Evolutionary conservation across 2,329 filamentous ascomycete genomes (phyloP).

Genomic region (Corynespora cassiicola): DNA sequence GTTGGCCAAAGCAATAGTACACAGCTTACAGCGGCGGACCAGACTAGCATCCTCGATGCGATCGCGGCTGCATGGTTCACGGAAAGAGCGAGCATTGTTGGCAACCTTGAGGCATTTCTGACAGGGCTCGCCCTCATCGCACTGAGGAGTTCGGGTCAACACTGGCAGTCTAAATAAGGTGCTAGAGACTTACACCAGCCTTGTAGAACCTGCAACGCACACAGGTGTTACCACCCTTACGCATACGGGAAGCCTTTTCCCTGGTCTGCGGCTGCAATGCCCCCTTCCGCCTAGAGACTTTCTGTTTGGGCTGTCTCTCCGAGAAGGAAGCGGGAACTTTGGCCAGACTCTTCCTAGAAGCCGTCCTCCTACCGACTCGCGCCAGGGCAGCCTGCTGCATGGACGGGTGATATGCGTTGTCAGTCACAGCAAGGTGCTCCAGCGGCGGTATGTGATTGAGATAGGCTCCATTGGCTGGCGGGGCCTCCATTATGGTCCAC

Average conservation of each 20-base stretch:
- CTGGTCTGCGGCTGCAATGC: slow-evolving; percentile 33
- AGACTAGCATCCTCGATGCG: slow-evolving; percentile 39
- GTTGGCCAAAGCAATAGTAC: neutral
- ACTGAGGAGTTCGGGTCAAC: slow-evolving; percentile 22
- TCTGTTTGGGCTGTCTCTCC: slow-evolving; percentile 39
- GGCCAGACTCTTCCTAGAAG: slow-evolving; percentile 31
- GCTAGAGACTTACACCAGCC: slow-evolving; percentile 28
- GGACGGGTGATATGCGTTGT: no score
- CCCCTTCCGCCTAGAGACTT: slow-evolving; percentile 39
- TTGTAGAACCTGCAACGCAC: slow-evolving; percentile 46
- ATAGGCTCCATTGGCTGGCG: slow-evolving; percentile 19
- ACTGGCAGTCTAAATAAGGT: neutral
- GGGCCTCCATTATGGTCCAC: slow-evolving; percentile 21
- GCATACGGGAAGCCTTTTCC: slow-evolving; percentile 43
- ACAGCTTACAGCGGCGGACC: slow-evolving; percentile 37
- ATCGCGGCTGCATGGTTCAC: slow-evolving; percentile 39
- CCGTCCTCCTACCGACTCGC: slow-evolving; percentile 17
- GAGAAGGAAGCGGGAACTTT: slow-evolving; percentile 41
- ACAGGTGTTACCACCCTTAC: slow-evolving; percentile 39
- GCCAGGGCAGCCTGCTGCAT: slow-evolving; percentile 4
- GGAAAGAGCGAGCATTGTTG: slow-evolving; percentile 38
- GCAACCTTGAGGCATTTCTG: slow-evolving; percentile 38
- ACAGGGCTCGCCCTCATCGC: slow-evolving; percentile 40
- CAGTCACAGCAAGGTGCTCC: slow-evolving; percentile 15
- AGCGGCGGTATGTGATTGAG: slow-evolving; percentile 13